Evolutionary conservation across 148 eudicot genomes (phyloP), one percentile per base, ranked within the genome.

Genomic region (Limonium bicolor): DNA sequence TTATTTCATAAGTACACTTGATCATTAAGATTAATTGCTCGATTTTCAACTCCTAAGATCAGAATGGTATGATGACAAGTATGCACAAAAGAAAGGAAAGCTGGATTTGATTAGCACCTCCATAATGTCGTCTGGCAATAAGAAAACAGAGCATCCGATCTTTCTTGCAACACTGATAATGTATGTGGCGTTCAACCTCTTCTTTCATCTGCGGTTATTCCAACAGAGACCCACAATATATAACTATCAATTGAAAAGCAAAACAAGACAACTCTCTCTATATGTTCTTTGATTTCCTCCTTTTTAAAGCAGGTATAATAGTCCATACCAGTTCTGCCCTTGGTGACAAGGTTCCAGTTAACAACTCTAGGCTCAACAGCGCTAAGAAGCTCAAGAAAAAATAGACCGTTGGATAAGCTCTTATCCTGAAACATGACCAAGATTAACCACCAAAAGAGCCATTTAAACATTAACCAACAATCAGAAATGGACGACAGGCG

Each of bases 91-190:
- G n/a, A n/a, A n/a, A n/a, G n/a, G n/a, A n/a, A n/a, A n/a, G n/a
- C n/a, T n/a, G n/a, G n/a, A n/a, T n/a, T n/a, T n/a, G n/a, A n/a
- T n/a, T n/a, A n/a, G n/a, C 16, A 77, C 97, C 95, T 90, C 85
- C 63, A 90, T 90, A 49, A 90, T 80, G 63, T 90, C 97, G 61
- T 88, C 97, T 0, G 97, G 97, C 75, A 88, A 60, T 70, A 88
- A 68, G 64, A 88, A 88, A 42, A 88, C 69, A 0, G 93, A 88
- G 53, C 97, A 88, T 14, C 97, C 97, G 45, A 88, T 86, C 63
- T 88, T 88, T 56, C 97, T 61, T 20, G 97, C 94, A 45, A 88
- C 97, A 66, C 97, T 88, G 60, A 88, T 88, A 7, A 80, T 88
- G 60, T 88, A 88, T 5, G 77, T 88, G 39, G 97, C 97, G 71